Evolutionary conservation across 139 green algal genomes (phyloP).

Genomic region (Raphidocelis subcapitata): DNA sequence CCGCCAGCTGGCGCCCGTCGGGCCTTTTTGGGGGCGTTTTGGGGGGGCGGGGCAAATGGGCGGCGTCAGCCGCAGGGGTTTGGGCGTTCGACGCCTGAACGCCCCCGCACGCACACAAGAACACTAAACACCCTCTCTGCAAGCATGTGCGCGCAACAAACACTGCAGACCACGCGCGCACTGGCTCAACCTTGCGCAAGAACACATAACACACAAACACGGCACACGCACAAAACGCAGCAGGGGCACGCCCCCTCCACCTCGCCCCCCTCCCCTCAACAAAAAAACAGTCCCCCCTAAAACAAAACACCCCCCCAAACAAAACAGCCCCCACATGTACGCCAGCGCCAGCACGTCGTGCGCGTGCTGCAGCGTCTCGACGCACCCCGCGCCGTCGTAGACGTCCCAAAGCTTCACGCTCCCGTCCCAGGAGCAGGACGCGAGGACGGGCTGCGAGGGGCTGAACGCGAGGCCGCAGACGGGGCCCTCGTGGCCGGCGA

Average conservation of each 20-base stretch:
- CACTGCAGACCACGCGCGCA: too few species aligned
- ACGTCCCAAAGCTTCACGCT: conserved; percentile 84
- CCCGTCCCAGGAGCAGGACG: conserved; percentile 89
- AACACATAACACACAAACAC: too few species aligned
- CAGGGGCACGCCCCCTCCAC: too few species aligned
- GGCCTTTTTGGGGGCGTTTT: conserved; percentile 54
- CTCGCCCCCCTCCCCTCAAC: too few species aligned
- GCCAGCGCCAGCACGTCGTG: conserved; percentile 94
- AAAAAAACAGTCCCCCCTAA: too few species aligned
- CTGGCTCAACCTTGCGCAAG: too few species aligned
- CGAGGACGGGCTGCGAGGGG: conserved; percentile 68
- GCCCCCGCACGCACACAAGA: too few species aligned
- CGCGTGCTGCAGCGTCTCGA: conserved; percentile 83
- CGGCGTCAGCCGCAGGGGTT: not conserved
- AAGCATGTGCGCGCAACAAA: too few species aligned
- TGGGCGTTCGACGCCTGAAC: too few species aligned
- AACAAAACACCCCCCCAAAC: too few species aligned
- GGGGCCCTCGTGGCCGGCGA: conserved; percentile 91
- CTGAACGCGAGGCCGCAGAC: conserved; percentile 84
- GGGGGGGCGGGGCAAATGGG: not conserved
- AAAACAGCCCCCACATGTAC: conserved; percentile 28
- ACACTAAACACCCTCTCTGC: too few species aligned
- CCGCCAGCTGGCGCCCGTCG: conserved; percentile 87
- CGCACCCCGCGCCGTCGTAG: conserved; percentile 67
- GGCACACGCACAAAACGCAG: too few species aligned